phyloP scores from a whole-genome alignment of 2,329 filamentous ascomycete species.

The Colletotrichum tropicale region DNA sequence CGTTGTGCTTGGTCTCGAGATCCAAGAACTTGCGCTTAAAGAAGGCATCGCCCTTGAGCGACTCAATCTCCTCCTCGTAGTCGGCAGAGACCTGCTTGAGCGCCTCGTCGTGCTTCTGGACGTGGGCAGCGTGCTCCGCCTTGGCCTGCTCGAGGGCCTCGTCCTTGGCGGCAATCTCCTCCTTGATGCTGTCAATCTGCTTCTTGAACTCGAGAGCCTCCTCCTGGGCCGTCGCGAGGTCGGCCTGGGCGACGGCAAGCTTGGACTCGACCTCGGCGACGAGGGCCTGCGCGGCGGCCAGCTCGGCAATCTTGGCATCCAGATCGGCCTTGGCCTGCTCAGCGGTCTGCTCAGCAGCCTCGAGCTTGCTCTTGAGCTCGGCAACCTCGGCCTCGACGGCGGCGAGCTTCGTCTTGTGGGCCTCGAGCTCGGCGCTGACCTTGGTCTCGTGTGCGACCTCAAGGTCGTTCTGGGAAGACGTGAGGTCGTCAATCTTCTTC shows the following conservation, averaged over 20 bases:
- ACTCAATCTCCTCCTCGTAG: slow-evolving; percentile 69
- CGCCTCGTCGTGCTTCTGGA: slow-evolving; percentile 59
- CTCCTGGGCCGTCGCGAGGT: slow-evolving; percentile 47
- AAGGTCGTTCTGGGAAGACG: slow-evolving; percentile 48
- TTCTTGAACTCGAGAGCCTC: slow-evolving; percentile 53
- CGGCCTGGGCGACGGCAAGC: slow-evolving; percentile 48
- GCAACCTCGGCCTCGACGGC: slow-evolving; percentile 57
- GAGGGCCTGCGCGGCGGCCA: slow-evolving; percentile 42
- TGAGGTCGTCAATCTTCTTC: slow-evolving; percentile 59
- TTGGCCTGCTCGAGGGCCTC: slow-evolving; percentile 55
- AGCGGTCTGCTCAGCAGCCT: slow-evolving; percentile 51
- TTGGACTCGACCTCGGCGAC: slow-evolving; percentile 49
- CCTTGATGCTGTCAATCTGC: slow-evolving; percentile 51
- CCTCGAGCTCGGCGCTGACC: slow-evolving; percentile 48
- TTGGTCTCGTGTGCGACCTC: slow-evolving; percentile 50
- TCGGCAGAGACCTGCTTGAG: slow-evolving; percentile 64
- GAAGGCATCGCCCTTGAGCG: slow-evolving; percentile 65
- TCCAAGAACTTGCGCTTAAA: slow-evolving; percentile 69
- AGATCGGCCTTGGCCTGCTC: slow-evolving; percentile 47
- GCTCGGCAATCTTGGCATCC: slow-evolving; percentile 44
- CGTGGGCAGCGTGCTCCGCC: slow-evolving; percentile 44
- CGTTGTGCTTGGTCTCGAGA: slow-evolving; percentile 61
- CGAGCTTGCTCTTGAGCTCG: slow-evolving; percentile 53
- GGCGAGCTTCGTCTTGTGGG: slow-evolving; percentile 49
- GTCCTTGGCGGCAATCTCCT: slow-evolving; percentile 52